Base-by-base conservation (phyloP, 2,329 filamentous ascomycete genomes). In the Ambrosiella cleistominuta region DNA sequence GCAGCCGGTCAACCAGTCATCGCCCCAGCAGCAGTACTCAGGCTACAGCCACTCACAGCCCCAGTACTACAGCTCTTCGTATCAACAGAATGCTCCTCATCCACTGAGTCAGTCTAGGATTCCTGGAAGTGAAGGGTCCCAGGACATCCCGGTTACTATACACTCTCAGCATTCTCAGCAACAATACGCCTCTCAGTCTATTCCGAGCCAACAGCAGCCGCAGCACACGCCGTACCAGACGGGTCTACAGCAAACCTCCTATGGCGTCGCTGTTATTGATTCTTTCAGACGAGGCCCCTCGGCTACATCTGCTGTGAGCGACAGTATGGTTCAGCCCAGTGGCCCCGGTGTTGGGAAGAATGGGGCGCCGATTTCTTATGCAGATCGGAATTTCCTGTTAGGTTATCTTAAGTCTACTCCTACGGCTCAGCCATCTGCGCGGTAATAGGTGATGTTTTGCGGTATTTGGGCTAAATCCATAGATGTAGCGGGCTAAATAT, bases 351-450 rank as follows among this genome's bases (percentile, higher is more conserved):
- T 37, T n/a, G 39, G 72, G 15, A 78, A 74, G 61, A 72, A 77
- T 65, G 45, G 45, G 13, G 74, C 74, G 38, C 72, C 78, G 11
- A 80, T 82, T 50, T 85, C 83, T 3, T 79, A 85, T 0, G 83
- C 80, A 0, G 83, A 93, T 63, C 83, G 86, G 66, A 82, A 76
- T 13, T 93, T 93, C 64, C 70, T 94, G 66, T 73, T 93, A 56
- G 83, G 79, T 8, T 93, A 88, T 66, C 70, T 94, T 64, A 80
- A 87, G 62, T 74, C 73, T 35, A 72, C 75, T 2, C 74, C 74
- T 9, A 70, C 71, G 40, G 49, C 56, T 36, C 54, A 61, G 54
- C 47, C 53, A 7, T 47, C 54, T 2, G 40, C 54, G 15, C 37
- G 54, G 27, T 61, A 52, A 54, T 38, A 11, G 4, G 38, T 4